These are phyloP conservation scores for Rhododendron mucronatum DNA, from an alignment of 148 eudicot species.

Conservation along the genomic window DNA sequence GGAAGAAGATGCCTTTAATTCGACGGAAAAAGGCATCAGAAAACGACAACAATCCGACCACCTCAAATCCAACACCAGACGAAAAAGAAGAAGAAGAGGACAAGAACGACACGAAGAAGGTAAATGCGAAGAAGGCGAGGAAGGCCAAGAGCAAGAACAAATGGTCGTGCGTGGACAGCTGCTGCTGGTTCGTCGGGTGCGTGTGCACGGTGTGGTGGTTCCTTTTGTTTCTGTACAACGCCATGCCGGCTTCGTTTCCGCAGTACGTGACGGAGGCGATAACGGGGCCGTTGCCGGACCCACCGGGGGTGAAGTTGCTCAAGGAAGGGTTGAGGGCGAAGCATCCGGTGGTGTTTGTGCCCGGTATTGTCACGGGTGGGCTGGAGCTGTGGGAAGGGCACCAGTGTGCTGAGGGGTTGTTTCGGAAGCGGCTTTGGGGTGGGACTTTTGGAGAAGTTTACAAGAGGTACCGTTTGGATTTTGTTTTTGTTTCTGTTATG, in stretches of 20 bases:
- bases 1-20: constrained; percentile 15
- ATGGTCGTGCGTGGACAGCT: constrained; percentile 66
- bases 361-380: constrained; percentile 57
- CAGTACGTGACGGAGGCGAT: constrained; percentile 57
- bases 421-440: constrained; percentile 90
- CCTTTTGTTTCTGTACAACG: constrained; percentile 48
- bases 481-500: not conserved
- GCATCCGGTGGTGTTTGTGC: constrained; percentile 65
- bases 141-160: constrained; percentile 10
- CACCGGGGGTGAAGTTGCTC: constrained; percentile 57
- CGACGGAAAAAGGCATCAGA: constrained; percentile 18
- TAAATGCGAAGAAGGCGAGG: not conserved
- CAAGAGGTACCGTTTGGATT: constrained; percentile 53
- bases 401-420: constrained; percentile 69
- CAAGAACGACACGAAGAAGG: not conserved
- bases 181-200: constrained; percentile 78
- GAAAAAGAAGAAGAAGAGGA: constrained; percentile 15
- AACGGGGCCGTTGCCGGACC: constrained; percentile 48
- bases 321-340: constrained; percentile 59
- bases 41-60: not conserved
- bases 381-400: constrained; percentile 58
- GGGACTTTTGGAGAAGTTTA: constrained; percentile 93
- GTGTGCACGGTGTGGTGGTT: constrained; percentile 72
- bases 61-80: constrained; percentile 1
- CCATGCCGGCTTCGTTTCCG: constrained; percentile 56